Evolutionary conservation across 192 early-diverging fungal species (phyloP).

Genomic region (Piromyces finnis): DNA sequence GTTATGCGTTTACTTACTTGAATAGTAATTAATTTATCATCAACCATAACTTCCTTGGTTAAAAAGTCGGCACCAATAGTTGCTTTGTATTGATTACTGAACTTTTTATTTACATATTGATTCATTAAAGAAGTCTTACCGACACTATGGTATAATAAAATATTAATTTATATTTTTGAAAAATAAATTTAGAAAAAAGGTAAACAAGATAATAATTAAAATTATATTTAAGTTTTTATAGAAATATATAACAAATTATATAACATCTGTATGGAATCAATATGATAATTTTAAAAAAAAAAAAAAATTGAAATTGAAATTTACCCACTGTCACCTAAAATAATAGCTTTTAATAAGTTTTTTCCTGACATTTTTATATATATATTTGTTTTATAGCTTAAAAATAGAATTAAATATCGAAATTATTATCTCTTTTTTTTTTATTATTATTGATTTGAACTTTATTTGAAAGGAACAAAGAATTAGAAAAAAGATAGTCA

Average conservation of each 20-base stretch:
- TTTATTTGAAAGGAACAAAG: too few relatives aligned
- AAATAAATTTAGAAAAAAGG: too few relatives aligned
- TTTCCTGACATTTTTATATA: slow-evolving; percentile 1
- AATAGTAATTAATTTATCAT: slow-evolving; percentile 86
- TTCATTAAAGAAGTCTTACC: slow-evolving; percentile 99
- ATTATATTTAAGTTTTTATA: too few relatives aligned
- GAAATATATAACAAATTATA: too few relatives aligned
- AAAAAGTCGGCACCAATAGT: slow-evolving; percentile 99
- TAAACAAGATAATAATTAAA: too few relatives aligned
- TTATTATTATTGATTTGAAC: too few relatives aligned
- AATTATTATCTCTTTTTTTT: too few relatives aligned
- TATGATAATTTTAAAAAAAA: neutral
- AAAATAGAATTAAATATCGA: too few relatives aligned
- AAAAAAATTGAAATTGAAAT: neutral
- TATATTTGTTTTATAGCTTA: too few relatives aligned
- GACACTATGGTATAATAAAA: slow-evolving; percentile 28
- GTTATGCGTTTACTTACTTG: slow-evolving; percentile 31
- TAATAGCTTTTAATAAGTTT: slow-evolving; percentile 47
- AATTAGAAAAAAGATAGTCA: too few relatives aligned
- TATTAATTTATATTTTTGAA: neutral
- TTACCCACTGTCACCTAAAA: slow-evolving; percentile 70
- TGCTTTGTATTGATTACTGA: slow-evolving; percentile 94
- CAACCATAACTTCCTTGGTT: slow-evolving; percentile 89
- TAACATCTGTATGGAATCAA: too few relatives aligned
- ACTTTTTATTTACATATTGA: slow-evolving; percentile 96